Conservation (phyloP, 2,329 filamentous ascomycete species). For the Phialophora tarda region DNA sequence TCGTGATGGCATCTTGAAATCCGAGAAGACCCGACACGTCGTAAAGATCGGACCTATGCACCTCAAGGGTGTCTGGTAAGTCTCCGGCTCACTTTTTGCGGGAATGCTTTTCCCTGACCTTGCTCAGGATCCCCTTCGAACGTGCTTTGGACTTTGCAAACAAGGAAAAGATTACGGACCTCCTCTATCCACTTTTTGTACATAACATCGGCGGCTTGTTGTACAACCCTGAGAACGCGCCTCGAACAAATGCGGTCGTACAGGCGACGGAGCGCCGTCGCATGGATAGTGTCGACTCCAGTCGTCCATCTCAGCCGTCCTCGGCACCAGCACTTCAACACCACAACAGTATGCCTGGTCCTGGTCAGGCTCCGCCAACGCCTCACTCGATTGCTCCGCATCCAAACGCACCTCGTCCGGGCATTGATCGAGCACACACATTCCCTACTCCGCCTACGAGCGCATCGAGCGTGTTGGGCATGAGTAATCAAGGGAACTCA, state of each 20-base stretch:
- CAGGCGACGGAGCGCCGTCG: conserved; percentile 79
- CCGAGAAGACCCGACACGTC: conserved; percentile 93
- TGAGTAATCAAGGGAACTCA: conserved; percentile 72
- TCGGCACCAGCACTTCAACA: conserved; percentile 65
- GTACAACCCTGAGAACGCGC: conserved; percentile 91
- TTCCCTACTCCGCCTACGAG: conserved; percentile 94
- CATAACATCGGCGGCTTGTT: conserved; percentile 94
- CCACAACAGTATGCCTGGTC: conserved; percentile 69
- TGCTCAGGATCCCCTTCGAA: conserved; percentile 89
- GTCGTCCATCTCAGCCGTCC: conserved; percentile 52
- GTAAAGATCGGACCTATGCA: conserved; percentile 99
- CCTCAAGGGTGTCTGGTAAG: conserved; percentile 94
- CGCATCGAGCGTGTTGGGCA: conserved; percentile 81
- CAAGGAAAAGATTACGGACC: conserved; percentile 98
- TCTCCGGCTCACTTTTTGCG: not conserved
- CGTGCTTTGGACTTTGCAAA: conserved; percentile 98
- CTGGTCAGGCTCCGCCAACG: conserved; percentile 69
- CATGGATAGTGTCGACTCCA: conserved; percentile 65
- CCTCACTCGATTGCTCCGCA: conserved; percentile 67
- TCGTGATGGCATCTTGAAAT: conserved; percentile 94
- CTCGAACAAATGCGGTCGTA: conserved; percentile 81
- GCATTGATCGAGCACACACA: conserved; percentile 83
- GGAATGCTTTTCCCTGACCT: conserved; percentile 24
- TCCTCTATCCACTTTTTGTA: conserved; percentile 93
- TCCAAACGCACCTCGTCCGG: conserved; percentile 67